Evolutionary conservation across 495 filamentous ascomycete genomes (phyloP), one percentile per base, ranked within the genome.

Genomic region (Talaromyces borbonicus): DNA sequence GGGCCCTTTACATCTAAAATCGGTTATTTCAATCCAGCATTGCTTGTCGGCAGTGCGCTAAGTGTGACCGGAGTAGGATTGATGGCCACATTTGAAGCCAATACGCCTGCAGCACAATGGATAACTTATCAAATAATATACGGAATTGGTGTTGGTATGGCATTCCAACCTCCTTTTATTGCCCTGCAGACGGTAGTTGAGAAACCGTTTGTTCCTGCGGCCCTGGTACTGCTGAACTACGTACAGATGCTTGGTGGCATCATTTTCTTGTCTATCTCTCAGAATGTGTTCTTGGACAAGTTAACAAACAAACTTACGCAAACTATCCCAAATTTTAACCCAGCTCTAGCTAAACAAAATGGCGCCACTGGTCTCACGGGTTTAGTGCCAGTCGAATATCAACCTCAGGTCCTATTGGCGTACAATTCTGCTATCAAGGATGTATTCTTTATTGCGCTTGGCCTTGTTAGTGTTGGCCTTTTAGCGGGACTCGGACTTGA

Each of bases 91-190:
- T 52, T 58, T 22, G 19, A 24, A 15, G 48, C 53, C 0, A 50
- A 22, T 44, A 61, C 66, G 1, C 33, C 48, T 5, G 40, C 52
- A 1, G 44, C 36, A 8, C 33, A 49, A 5, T 63, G 62, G 56
- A 54, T 68, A 24, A 57, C 51, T 1, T 79, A 73, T 51, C 58
- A 77, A 51, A 65, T 75, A 15, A 42, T 78, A 23, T 55, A 50
- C 2, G 71, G 71, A 6, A 58, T 81, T 24, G 84, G 84, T 15
- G 63, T 78, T 8, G 84, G 82, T 0, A 78, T 80, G 8, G 73
- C 79, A 50, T 85, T 90, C 60, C 80, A 87, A 36, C 48, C 53
- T 7, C 68, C 73, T 1, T 53, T 74, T 19, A 67, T 76, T 19
- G 70, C 70, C 0, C 56, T 71, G 1, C 70, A 74, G 45, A 56